Conservation (phyloP, 495 filamentous ascomycete species). For the Tuber melanosporum region DNA sequence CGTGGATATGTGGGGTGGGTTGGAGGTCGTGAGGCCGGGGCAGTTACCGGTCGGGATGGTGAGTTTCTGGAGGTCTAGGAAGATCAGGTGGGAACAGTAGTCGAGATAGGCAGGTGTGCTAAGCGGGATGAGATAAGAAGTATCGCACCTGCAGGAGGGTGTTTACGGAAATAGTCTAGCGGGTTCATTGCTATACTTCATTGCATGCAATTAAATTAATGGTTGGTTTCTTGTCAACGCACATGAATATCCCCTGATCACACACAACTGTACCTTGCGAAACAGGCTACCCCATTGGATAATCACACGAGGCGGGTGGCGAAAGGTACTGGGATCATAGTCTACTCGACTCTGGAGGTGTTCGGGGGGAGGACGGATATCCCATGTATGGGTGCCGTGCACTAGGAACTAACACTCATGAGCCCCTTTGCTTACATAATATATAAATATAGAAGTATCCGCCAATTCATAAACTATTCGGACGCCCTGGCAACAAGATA, state of each 20-base stretch:
- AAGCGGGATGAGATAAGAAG: background rate
- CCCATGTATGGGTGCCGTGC: too few species aligned
- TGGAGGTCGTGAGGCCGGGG: constrained; percentile 56
- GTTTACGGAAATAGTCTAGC: background rate
- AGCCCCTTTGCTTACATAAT: too few species aligned
- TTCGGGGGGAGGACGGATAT: background rate
- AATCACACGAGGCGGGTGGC: background rate
- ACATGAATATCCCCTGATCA: background rate
- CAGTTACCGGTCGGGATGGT: constrained; percentile 61
- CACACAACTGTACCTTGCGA: background rate
- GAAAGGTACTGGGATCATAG: background rate
- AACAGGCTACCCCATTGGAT: background rate
- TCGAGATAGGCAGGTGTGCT: background rate
- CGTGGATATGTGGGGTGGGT: constrained; percentile 54
- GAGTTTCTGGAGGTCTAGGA: constrained; percentile 54
- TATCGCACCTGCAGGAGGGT: background rate
- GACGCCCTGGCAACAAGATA: too few species aligned
- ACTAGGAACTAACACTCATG: too few species aligned
- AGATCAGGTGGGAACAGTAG: constrained; percentile 54
- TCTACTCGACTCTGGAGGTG: too few species aligned
- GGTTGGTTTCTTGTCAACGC: background rate
- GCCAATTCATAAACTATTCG: too few species aligned
- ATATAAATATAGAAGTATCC: too few species aligned
- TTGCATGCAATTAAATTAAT: background rate
- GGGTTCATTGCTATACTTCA: background rate